These are phyloP conservation scores for Aspergillus diversus DNA, from an alignment of 495 filamentous ascomycete genomes.

Conservation along the genomic window DNA sequence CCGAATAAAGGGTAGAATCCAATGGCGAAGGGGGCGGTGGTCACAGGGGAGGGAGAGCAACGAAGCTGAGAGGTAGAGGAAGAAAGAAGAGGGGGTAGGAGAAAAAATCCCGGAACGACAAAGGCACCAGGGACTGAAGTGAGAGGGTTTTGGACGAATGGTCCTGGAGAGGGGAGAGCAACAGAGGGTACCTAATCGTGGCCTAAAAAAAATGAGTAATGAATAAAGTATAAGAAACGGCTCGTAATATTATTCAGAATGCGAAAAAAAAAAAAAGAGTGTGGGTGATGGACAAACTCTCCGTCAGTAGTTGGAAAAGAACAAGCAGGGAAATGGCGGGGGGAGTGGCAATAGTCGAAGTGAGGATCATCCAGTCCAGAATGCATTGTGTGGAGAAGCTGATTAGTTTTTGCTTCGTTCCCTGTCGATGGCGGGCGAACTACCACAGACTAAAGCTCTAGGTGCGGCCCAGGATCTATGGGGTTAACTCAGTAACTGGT, in stretches of 20 bases:
- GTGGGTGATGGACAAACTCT: background rate
- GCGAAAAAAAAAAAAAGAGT: background rate
- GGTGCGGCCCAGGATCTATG: slow-evolving; percentile 9
- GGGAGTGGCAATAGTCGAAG: slow-evolving; percentile 5
- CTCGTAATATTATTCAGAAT: too few species aligned
- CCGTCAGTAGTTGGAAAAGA: slow-evolving; percentile 12
- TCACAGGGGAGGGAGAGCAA: slow-evolving; percentile 10
- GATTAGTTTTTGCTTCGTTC: slow-evolving; percentile 20
- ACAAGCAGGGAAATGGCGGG: slow-evolving; percentile 3
- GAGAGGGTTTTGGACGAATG: background rate
- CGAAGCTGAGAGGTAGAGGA: background rate
- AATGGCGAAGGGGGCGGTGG: slow-evolving; percentile 3
- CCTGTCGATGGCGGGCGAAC: slow-evolving; percentile 11
- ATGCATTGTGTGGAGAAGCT: slow-evolving; percentile 8
- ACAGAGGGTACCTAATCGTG: background rate
- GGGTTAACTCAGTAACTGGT: background rate
- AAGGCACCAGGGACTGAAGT: slow-evolving; percentile 9
- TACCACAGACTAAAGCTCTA: slow-evolving; percentile 9
- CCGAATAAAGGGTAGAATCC: slow-evolving; percentile 14
- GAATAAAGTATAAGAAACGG: background rate
- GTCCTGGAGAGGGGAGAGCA: background rate
- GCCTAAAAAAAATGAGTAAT: background rate
- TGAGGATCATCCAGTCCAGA: slow-evolving; percentile 8
- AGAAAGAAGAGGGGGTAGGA: slow-evolving; percentile 9
- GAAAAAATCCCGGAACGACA: slow-evolving; percentile 20